Percentiles rank a stretch among this genome's conserved stretches.
Conservation (phyloP, 1,284 basidiomycete genomes). For the Coriolopsis trogii region DNA sequence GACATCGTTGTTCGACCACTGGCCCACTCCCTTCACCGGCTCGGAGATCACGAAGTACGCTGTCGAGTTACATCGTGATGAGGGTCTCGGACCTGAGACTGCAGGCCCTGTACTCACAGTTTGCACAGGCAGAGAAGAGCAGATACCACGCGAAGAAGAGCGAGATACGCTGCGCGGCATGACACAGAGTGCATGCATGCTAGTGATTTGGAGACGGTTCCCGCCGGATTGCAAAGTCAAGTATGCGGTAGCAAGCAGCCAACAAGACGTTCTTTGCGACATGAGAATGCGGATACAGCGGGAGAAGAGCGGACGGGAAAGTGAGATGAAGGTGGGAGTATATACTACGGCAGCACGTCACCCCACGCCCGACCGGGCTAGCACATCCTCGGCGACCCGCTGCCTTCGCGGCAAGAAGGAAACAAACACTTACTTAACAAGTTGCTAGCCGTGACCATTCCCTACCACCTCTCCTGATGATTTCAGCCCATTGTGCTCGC, state of each 20-base stretch:
- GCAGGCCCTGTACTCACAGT: slow-evolving; percentile 21
- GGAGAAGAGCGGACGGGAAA: not conserved
- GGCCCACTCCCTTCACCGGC: slow-evolving; percentile 51
- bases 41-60: slow-evolving; percentile 57
- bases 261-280: not conserved
- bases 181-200: slow-evolving; percentile 23
- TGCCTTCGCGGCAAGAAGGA: too few relatives aligned
- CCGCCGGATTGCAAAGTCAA: too few relatives aligned
- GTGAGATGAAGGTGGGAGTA: not conserved
- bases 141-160: slow-evolving; percentile 31
- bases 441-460: too few relatives aligned
- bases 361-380: too few relatives aligned
- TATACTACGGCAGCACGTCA: too few relatives aligned
- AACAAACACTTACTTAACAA: too few relatives aligned
- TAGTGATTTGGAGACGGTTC: too few relatives aligned
- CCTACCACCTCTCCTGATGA: too few relatives aligned
- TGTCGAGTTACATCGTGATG: slow-evolving; percentile 2
- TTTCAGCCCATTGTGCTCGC: too few relatives aligned
- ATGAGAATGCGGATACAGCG: not conserved
- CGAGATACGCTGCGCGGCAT: slow-evolving; percentile 28
- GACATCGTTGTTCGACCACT: slow-evolving; percentile 62
- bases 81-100: not conserved
- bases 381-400: too few relatives aligned
- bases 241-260: too few relatives aligned
- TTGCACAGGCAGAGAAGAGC: slow-evolving; percentile 28